Evolutionary conservation across 2,329 filamentous ascomycete species (phyloP).

Genomic region (Sarocladium oryzae): DNA sequence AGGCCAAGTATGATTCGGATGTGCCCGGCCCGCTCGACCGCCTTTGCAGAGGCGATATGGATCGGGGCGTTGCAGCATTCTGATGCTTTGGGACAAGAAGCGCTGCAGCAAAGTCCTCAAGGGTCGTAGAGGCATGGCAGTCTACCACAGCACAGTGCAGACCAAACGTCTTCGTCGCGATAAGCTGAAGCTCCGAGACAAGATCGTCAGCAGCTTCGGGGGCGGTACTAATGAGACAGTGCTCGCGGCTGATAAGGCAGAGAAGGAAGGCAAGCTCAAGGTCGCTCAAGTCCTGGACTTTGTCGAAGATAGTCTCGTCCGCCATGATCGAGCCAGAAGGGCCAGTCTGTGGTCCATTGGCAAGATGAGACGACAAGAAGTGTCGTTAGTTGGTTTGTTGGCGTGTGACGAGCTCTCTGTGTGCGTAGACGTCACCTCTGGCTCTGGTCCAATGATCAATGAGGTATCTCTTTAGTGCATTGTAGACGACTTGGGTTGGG

Average conservation of each 20-base stretch:
- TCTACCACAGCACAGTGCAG: constrained; percentile 64
- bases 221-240: constrained; percentile 80
- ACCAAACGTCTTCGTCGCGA: constrained; percentile 64
- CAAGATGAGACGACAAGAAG: neutral
- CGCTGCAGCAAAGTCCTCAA: constrained; percentile 72
- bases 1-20: constrained; percentile 25
- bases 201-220: constrained; percentile 56
- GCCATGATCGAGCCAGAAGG: constrained; percentile 43
- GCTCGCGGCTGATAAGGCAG: constrained; percentile 73
- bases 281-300: constrained; percentile 75
- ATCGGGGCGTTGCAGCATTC: constrained; percentile 18
- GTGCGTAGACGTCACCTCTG: neutral
- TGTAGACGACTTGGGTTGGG: too few relatives aligned
- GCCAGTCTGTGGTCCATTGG: constrained; percentile 9
- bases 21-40: constrained; percentile 11
- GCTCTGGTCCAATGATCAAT: too few relatives aligned
- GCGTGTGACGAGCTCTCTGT: neutral
- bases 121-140: constrained; percentile 65
- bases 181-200: constrained; percentile 67
- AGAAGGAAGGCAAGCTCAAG: constrained; percentile 81
- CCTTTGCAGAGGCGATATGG: constrained; percentile 3
- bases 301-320: constrained; percentile 54
- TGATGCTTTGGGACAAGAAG: constrained; percentile 45
- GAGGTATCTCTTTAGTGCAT: too few relatives aligned
- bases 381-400: neutral